A percentile compares a stretch with the other conserved stretches of the same genome.
Evolutionary conservation across 2,329 filamentous ascomycete species (phyloP).

Genomic region (Leptographium radiaticola): DNA sequence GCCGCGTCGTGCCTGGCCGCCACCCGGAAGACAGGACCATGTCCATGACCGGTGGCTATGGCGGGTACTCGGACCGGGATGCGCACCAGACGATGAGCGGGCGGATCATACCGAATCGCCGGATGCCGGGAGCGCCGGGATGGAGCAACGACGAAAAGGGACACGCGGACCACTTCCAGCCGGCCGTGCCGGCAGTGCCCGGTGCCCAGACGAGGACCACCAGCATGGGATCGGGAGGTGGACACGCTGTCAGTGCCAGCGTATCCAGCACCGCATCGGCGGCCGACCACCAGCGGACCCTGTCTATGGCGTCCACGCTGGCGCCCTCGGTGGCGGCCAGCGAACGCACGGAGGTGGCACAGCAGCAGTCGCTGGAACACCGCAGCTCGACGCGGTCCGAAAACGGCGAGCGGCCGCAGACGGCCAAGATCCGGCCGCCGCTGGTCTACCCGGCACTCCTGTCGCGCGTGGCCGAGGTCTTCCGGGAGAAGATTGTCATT

Average conservation of each 20-base stretch:
- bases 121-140: slow-evolving; percentile 21
- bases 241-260: not conserved
- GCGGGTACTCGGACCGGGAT: slow-evolving; percentile 55
- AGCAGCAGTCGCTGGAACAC: slow-evolving; percentile 27
- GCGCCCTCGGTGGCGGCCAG: slow-evolving; percentile 50
- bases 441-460: slow-evolving; percentile 88
- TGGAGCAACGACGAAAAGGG: slow-evolving; percentile 18
- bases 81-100: slow-evolving; percentile 90
- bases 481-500: slow-evolving; percentile 75
- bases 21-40: slow-evolving; percentile 78
- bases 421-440: slow-evolving; percentile 55
- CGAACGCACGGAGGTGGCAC: slow-evolving; percentile 28
- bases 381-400: slow-evolving; percentile 42
- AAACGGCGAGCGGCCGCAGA: slow-evolving; percentile 42
- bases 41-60: slow-evolving; percentile 71
- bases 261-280: slow-evolving; percentile 25
- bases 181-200: slow-evolving; percentile 16
- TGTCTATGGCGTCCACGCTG: slow-evolving; percentile 87
- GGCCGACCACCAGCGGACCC: slow-evolving; percentile 39
- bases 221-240: slow-evolving; percentile 23
- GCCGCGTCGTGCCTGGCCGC: slow-evolving; percentile 79
- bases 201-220: slow-evolving; percentile 45
- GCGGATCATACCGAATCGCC: slow-evolving; percentile 71
- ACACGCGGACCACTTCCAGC: slow-evolving; percentile 16
- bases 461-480: slow-evolving; percentile 86